phyloP scores from a whole-genome alignment of 139 green algal genomes.

The Coelastrella sp. region DNA sequence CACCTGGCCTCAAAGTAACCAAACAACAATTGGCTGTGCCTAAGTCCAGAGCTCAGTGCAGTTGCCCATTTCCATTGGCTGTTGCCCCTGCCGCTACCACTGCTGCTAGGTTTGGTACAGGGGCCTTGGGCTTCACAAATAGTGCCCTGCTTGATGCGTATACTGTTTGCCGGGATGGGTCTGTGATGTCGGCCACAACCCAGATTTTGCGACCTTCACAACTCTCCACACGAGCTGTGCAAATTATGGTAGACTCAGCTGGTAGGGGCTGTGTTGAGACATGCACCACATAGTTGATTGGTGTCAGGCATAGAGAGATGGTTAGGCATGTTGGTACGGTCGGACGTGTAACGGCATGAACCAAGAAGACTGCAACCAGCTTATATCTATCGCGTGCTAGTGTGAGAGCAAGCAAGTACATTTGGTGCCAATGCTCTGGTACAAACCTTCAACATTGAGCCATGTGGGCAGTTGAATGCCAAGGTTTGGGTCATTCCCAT shows the following conservation, averaged over 20 bases:
- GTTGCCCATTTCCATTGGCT: not conserved
- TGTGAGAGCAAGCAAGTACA: not conserved
- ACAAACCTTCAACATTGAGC: not conserved
- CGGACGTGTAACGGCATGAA: too few species aligned
- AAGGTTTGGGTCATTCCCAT: too few species aligned
- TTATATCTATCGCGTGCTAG: too few species aligned
- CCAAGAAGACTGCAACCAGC: too few species aligned
- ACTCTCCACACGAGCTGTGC: constrained; percentile 14
- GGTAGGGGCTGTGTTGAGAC: constrained; percentile 24
- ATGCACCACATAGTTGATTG: not conserved
- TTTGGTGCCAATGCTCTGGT: not conserved
- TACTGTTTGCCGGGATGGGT: not conserved
- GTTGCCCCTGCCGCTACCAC: not conserved
- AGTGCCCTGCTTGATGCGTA: constrained; percentile 46
- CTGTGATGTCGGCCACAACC: constrained; percentile 18
- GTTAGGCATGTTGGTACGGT: too few species aligned
- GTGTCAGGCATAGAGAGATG: too few species aligned
- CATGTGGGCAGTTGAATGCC: too few species aligned
- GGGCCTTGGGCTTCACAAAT: constrained; percentile 38
- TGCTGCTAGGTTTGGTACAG: constrained; percentile 8
- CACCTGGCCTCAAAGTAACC: too few species aligned
- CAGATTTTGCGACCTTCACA: constrained; percentile 43
- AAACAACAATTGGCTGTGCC: too few species aligned
- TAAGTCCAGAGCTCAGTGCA: too few species aligned
- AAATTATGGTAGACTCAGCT: constrained; percentile 34